These are phyloP conservation scores for Pseudophaeomoniella oleicola DNA, from an alignment of 2,329 filamentous ascomycete genomes.

Conservation along the genomic window DNA sequence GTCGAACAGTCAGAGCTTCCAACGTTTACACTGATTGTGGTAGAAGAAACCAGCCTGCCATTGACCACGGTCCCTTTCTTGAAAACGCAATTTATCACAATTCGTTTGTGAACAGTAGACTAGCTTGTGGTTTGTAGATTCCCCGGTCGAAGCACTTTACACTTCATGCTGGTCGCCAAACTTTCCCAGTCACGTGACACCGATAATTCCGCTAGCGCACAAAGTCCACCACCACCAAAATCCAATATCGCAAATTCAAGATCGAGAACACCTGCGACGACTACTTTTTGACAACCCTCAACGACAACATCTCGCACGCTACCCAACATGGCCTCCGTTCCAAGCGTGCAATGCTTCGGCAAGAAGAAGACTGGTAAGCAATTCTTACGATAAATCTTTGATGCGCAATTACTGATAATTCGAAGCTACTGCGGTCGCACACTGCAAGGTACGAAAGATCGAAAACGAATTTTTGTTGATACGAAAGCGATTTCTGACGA, in stretches of 20 bases:
- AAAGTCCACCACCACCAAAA: not conserved
- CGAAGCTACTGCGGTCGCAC: constrained; percentile 69
- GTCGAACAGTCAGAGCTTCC: constrained; percentile 2
- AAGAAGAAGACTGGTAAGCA: constrained; percentile 68
- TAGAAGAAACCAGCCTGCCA: too few relatives aligned
- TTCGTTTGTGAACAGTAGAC: too few relatives aligned
- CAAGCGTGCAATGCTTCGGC: constrained; percentile 96
- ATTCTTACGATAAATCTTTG: constrained; percentile 3
- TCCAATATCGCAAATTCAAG: constrained; percentile 2
- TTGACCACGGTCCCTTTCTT: too few relatives aligned
- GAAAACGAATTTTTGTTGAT: constrained; percentile 4
- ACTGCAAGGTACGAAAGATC: constrained; percentile 63
- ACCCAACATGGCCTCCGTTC: constrained; percentile 59
- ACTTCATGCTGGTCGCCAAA: not conserved
- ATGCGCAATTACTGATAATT: constrained; percentile 17
- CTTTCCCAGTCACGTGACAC: not conserved
- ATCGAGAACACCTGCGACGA: constrained; percentile 7
- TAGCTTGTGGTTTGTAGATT: too few relatives aligned
- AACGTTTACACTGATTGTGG: too few relatives aligned
- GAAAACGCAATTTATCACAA: too few relatives aligned
- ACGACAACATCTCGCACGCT: constrained; percentile 14
- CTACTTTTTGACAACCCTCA: constrained; percentile 10
- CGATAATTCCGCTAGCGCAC: not conserved
- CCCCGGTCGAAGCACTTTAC: too few relatives aligned
- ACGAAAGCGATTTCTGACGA: constrained; percentile 9